Evolutionary conservation across 129 eudicot species (phyloP).

Genomic region (carrot (Daucus carota)): DNA sequence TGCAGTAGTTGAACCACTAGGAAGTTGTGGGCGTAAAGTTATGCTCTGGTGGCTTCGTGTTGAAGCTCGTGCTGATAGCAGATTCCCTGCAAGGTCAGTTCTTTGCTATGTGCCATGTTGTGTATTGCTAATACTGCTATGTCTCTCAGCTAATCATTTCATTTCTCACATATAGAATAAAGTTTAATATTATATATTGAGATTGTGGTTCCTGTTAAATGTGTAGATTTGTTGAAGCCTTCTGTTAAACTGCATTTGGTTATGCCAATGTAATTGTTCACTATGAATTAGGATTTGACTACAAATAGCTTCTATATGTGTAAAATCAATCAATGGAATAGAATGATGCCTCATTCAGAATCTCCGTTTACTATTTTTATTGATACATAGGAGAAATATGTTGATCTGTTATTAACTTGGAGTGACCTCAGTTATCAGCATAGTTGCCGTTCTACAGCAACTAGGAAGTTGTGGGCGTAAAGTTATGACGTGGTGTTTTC

Average conservation of each 20-base stretch:
- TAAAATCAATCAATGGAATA: not conserved
- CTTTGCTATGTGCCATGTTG: not conserved
- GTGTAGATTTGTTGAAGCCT: not conserved
- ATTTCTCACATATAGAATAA: not conserved
- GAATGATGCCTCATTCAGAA: not conserved
- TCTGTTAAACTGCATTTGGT: not conserved
- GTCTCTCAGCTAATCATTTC: not conserved
- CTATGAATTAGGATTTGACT: not conserved
- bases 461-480: no score
- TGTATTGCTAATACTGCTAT: not conserved
- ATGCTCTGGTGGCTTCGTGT: slow-evolving; percentile 99
- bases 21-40: slow-evolving; percentile 84
- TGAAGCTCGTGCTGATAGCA: slow-evolving; percentile 93
- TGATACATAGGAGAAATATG: not conserved
- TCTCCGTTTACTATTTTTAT: not conserved
- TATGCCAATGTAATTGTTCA: not conserved
- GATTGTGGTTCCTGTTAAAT: not conserved
- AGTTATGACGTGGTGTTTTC: no score
- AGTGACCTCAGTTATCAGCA: not conserved
- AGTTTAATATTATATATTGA: not conserved
- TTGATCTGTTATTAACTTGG: not conserved
- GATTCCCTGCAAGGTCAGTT: slow-evolving; percentile 84
- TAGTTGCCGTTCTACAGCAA: not conserved
- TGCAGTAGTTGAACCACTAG: slow-evolving; percentile 89
- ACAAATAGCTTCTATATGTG: not conserved